Conservation (phyloP, 352 stramenopile genomes). For the Globisporangium yorkense region DNA sequence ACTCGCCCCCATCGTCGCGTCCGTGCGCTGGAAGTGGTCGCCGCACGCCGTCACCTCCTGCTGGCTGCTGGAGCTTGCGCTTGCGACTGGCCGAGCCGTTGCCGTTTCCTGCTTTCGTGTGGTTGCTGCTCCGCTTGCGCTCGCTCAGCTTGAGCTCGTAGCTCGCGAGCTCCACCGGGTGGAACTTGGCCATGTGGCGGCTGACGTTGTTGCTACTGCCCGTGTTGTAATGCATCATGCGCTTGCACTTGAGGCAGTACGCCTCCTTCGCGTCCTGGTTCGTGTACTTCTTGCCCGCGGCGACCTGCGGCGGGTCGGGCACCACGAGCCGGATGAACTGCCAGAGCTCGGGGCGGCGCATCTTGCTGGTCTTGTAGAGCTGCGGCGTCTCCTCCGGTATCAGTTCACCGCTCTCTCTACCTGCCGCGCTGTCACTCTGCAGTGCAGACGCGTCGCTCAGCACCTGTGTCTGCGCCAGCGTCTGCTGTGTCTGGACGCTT, state of each 20-base stretch:
- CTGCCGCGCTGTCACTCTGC: not conserved
- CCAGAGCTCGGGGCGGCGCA: conserved; percentile 47
- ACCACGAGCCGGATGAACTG: conserved; percentile 52
- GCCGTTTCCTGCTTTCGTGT: not conserved
- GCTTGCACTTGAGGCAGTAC: conserved; percentile 52
- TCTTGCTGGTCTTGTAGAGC: conserved; percentile 54
- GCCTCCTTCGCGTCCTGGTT: conserved; percentile 50
- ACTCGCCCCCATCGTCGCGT: not conserved
- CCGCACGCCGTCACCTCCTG: not conserved
- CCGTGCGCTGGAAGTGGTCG: not conserved
- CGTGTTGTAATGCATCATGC: conserved; percentile 51
- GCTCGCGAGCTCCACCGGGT: conserved; percentile 28
- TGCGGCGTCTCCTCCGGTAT: conserved; percentile 16
- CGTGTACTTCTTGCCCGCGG: conserved; percentile 34
- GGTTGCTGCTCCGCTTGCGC: conserved; percentile 3
- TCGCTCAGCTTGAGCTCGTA: conserved; percentile 31
- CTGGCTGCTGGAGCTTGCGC: conserved; percentile 14
- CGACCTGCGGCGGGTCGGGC: conserved; percentile 33
- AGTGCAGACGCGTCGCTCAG: not conserved
- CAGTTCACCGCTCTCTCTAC: conserved; percentile 8
- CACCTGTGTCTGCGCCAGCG: not conserved
- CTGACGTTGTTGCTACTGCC: conserved; percentile 53
- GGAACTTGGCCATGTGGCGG: conserved; percentile 50
- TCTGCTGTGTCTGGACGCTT: not conserved
- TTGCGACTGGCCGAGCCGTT: conserved; percentile 15